A percentile compares a stretch with the other conserved stretches of the same genome.
These are phyloP conservation scores for Podospora fimiseda DNA, from an alignment of 495 filamentous ascomycete genomes.

Conservation along the genomic window DNA sequence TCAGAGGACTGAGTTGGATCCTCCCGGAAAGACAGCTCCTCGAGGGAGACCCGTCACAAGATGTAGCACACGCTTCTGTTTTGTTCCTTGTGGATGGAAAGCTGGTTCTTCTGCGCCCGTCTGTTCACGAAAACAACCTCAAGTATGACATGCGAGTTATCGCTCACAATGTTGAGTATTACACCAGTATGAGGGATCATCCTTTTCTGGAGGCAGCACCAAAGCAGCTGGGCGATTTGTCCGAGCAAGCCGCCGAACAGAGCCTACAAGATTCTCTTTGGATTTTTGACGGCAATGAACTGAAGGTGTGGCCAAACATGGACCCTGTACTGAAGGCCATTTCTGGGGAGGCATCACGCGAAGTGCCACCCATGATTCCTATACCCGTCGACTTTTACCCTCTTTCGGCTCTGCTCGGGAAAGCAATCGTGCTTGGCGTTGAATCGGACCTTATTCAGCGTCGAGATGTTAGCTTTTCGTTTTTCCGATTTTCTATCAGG, in stretches of 20 bases:
- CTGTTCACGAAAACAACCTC: constrained; percentile 63
- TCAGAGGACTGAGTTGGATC: constrained; percentile 92
- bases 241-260: constrained; percentile 32
- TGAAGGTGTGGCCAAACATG: constrained; percentile 87
- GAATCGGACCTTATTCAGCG: constrained; percentile 90
- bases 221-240: constrained; percentile 16
- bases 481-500: constrained; percentile 74
- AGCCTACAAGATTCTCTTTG: constrained; percentile 83
- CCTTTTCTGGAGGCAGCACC: constrained; percentile 37
- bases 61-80: constrained; percentile 90
- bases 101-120: constrained; percentile 85
- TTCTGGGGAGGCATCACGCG: constrained; percentile 50
- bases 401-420: constrained; percentile 72
- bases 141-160: constrained; percentile 99
- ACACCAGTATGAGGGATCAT: constrained; percentile 84
- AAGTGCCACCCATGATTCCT: constrained; percentile 58
- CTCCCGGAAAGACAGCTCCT: constrained; percentile 84
- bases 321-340: constrained; percentile 71
- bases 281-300: constrained; percentile 80
- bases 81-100: constrained; percentile 95
- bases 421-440: constrained; percentile 82
- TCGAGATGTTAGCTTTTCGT: constrained; percentile 80
- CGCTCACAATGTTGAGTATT: constrained; percentile 93
- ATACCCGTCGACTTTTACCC: constrained; percentile 86
- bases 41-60: constrained; percentile 90